Conservation (phyloP, 2,329 filamentous ascomycete genomes). For the Microsporum ferrugineum region DNA sequence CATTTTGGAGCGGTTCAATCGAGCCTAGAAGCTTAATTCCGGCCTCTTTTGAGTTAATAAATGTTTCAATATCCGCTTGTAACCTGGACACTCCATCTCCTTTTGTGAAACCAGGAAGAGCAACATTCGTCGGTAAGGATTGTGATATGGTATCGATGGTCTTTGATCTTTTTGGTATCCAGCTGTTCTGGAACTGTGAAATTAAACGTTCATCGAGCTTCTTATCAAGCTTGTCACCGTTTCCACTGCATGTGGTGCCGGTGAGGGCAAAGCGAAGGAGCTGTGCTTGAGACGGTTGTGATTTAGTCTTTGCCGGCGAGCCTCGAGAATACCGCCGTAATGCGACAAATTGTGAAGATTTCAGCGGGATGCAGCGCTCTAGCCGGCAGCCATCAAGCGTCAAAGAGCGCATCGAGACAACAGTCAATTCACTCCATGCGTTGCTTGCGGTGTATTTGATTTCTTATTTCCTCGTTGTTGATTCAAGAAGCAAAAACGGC, state of each 20-base stretch:
- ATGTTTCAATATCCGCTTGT: slow-evolving; percentile 5
- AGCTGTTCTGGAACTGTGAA: slow-evolving; percentile 15
- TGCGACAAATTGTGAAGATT: neutral
- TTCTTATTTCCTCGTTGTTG: neutral
- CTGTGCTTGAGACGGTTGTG: slow-evolving; percentile 18
- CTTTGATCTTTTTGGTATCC: neutral
- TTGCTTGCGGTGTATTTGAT: neutral
- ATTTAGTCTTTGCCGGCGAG: neutral
- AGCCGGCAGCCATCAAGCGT: slow-evolving; percentile 1
- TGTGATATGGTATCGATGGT: neutral
- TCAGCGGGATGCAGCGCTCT: neutral
- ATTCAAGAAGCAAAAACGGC: neutral
- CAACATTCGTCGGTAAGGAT: neutral
- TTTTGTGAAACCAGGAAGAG: neutral
- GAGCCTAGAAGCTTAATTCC: neutral
- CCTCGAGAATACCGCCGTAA: neutral
- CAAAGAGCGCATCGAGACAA: slow-evolving; percentile 6
- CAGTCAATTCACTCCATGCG: neutral
- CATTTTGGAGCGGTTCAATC: slow-evolving; percentile 13
- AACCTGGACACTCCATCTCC: slow-evolving; percentile 5
- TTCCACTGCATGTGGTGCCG: slow-evolving; percentile 13
- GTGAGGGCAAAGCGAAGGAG: slow-evolving; percentile 26
- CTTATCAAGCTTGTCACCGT: slow-evolving; percentile 4
- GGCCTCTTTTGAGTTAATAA: slow-evolving; percentile 3
- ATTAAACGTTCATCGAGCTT: slow-evolving; percentile 14